phyloP scores from a whole-genome alignment of 2,329 filamentous ascomycete genomes.

The Cryphonectria carpinicola region DNA sequence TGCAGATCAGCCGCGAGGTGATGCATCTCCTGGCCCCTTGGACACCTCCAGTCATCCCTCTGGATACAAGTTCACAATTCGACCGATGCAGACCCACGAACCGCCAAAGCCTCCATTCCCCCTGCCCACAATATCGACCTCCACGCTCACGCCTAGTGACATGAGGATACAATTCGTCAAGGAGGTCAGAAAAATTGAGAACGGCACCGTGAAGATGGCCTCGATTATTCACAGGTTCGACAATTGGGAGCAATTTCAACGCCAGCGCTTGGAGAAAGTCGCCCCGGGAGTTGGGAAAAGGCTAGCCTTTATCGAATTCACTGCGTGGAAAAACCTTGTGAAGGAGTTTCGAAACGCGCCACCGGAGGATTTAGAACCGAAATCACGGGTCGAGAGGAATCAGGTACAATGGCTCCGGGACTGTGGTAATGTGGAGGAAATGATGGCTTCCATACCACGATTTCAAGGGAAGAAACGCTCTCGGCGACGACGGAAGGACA shows the following conservation, averaged over 20 bases:
- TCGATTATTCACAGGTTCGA: background rate
- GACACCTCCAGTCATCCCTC: background rate
- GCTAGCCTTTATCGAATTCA: background rate
- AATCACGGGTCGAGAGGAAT: too few relatives aligned
- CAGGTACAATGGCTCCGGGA: background rate
- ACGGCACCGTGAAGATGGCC: conserved; percentile 1
- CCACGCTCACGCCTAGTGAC: background rate
- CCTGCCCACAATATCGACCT: background rate
- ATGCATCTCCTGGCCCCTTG: background rate
- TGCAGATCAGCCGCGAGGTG: background rate
- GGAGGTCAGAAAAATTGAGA: background rate
- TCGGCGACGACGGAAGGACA: conserved; percentile 33
- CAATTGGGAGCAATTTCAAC: conserved; percentile 2
- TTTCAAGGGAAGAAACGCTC: conserved; percentile 21
- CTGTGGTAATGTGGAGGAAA: conserved; percentile 31
- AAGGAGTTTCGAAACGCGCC: background rate
- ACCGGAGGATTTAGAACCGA: background rate
- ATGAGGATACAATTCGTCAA: conserved; percentile 13
- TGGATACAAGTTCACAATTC: background rate
- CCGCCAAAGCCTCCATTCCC: background rate
- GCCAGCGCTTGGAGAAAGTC: background rate
- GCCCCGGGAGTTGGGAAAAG: too few relatives aligned
- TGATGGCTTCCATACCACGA: conserved; percentile 41
- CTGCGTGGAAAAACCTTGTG: conserved; percentile 6
- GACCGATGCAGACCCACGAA: background rate